Conservation (phyloP, 371 early-diverging fungal genomes). For the Mucor velutinosus region DNA sequence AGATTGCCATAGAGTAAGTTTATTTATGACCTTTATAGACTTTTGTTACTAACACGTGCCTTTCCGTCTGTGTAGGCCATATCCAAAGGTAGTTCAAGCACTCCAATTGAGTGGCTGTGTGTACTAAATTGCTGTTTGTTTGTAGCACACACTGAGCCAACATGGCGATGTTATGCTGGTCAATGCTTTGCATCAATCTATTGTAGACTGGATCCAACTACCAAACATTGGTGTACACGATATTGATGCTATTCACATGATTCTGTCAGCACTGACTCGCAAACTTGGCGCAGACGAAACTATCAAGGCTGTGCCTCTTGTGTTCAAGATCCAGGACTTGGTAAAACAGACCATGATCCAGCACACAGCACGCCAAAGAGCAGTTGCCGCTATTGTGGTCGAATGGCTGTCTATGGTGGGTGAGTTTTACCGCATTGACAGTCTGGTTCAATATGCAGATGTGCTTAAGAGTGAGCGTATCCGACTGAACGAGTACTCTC, state of each 20-base stretch:
- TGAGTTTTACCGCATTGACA: conserved; percentile 36
- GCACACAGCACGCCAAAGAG: conserved; percentile 53
- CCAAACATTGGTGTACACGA: conserved; percentile 60
- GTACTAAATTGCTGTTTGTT: neutral
- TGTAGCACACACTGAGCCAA: conserved; percentile 28
- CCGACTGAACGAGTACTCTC: conserved; percentile 37
- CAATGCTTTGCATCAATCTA: conserved; percentile 51
- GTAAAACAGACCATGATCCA: conserved; percentile 36
- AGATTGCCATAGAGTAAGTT: conserved; percentile 34
- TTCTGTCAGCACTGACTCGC: conserved; percentile 54
- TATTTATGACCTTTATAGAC: neutral
- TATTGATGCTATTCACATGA: conserved; percentile 54
- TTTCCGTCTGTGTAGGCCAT: conserved; percentile 26
- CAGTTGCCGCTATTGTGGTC: conserved; percentile 58
- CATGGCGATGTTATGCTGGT: conserved; percentile 55
- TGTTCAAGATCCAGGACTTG: conserved; percentile 62
- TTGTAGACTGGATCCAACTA: conserved; percentile 61
- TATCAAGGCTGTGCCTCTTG: conserved; percentile 61
- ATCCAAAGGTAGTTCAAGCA: conserved; percentile 20
- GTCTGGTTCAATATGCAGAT: conserved; percentile 33
- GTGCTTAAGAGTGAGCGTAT: conserved; percentile 37
- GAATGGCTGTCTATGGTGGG: conserved; percentile 55
- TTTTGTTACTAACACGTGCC: neutral
- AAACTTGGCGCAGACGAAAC: conserved; percentile 64
- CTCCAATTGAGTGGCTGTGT: neutral